These are phyloP conservation scores for Epichloe bromicola DNA, from an alignment of 2,329 filamentous ascomycete species.

Conservation along the genomic window DNA sequence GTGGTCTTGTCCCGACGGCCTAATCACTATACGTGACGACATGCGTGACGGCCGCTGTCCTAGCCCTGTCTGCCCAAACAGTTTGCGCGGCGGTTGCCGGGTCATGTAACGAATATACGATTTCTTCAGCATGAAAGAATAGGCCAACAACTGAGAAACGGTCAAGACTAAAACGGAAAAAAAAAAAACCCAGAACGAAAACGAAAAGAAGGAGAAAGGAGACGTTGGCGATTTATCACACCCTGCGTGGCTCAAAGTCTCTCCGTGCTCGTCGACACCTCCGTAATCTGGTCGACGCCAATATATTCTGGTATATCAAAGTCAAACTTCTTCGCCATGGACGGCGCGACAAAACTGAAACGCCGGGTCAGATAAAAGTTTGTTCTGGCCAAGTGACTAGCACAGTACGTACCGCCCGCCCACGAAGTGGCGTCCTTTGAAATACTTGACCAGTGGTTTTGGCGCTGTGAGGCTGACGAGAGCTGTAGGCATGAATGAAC, in stretches of 20 bases:
- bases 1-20: constrained; percentile 33
- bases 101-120: constrained; percentile 31
- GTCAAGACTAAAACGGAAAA: not conserved
- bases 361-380: constrained; percentile 7
- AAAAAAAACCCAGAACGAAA: not conserved
- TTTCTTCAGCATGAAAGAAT: constrained; percentile 1
- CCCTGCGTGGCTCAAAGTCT: constrained; percentile 33
- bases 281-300: constrained; percentile 80
- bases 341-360: constrained; percentile 61
- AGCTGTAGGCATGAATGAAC: constrained; percentile 65
- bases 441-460: constrained; percentile 77
- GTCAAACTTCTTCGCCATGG: constrained; percentile 72
- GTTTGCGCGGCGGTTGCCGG: constrained; percentile 39
- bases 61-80: constrained; percentile 47
- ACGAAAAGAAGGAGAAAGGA: not conserved
- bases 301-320: constrained; percentile 73
- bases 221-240: not conserved
- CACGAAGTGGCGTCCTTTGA: constrained; percentile 79
- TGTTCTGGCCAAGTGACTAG: not conserved
- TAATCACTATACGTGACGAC: constrained; percentile 22
- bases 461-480: constrained; percentile 86
- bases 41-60: constrained; percentile 43
- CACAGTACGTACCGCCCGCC: constrained; percentile 55
- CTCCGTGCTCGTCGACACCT: constrained; percentile 42
- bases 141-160: not conserved